Percentiles rank a stretch among this genome's conserved stretches.
Evolutionary conservation across 306 rosid genomes (phyloP).

Genomic region (Trifolium repens): DNA sequence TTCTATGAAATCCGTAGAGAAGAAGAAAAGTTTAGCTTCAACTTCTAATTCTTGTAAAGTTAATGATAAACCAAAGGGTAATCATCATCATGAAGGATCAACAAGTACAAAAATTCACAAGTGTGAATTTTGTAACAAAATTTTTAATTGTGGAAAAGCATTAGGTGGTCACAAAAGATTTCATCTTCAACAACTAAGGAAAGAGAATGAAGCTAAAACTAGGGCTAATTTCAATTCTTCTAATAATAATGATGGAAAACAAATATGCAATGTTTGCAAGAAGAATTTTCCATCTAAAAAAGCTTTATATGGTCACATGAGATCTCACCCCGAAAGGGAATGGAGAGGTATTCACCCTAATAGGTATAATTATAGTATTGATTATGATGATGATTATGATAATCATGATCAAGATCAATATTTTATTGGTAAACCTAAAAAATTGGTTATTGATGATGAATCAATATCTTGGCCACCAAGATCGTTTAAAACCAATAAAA

Average conservation of each 20-base stretch:
- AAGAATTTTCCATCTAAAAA: neutral
- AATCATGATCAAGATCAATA: neutral
- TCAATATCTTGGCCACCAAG: neutral
- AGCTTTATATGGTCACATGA: neutral
- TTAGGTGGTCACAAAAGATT: conserved; percentile 11
- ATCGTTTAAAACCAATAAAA: neutral
- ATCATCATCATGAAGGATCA: neutral
- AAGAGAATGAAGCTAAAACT: neutral
- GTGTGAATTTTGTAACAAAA: conserved; percentile 18
- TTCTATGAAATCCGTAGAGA: neutral
- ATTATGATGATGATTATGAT: neutral
- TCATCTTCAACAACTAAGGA: neutral
- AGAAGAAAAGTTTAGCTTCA: neutral
- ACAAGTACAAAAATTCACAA: conserved; percentile 1
- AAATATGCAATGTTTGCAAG: neutral
- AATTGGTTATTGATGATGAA: neutral
- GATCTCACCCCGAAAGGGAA: neutral
- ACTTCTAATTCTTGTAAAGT: neutral
- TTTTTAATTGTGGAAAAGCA: neutral
- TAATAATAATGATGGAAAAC: neutral
- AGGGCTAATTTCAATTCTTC: neutral
- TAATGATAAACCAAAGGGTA: neutral
- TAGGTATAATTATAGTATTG: neutral
- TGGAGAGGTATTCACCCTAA: neutral
- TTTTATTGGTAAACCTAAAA: neutral